Evolutionary conservation across 2,329 filamentous ascomycete genomes (phyloP).

Genomic region (Neofusicoccum kwambonambiense): DNA sequence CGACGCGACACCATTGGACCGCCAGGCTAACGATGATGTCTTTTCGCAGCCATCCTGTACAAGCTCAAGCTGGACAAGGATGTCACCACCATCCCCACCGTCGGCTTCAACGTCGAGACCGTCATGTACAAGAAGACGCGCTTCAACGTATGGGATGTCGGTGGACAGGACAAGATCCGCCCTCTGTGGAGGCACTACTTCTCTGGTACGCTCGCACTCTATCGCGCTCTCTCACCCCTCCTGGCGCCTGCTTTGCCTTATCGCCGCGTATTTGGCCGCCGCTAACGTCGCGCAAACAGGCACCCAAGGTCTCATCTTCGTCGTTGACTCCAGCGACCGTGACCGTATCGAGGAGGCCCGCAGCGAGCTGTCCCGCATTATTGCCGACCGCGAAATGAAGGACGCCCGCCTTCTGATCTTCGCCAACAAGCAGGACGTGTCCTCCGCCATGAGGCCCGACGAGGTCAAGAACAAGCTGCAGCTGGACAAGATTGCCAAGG

Average conservation of each 20-base stretch:
- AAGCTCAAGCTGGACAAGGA: constrained; percentile 99
- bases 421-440: constrained; percentile 99
- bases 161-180: constrained; percentile 99
- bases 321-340: constrained; percentile 98
- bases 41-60: constrained; percentile 76
- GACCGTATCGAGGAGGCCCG: constrained; percentile 96
- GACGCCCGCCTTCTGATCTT: constrained; percentile 96
- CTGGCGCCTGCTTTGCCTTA: neutral
- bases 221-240: neutral
- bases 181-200: constrained; percentile 99
- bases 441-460: constrained; percentile 49
- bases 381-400: constrained; percentile 98
- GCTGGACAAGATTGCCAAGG: constrained; percentile 50
- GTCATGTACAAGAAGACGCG: constrained; percentile 99
- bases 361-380: constrained; percentile 95
- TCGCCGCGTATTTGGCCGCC: neutral
- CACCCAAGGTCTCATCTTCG: constrained; percentile 99
- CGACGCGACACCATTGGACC: neutral
- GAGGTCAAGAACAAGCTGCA: constrained; percentile 50
- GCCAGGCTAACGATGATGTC: neutral
- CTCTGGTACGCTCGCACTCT: constrained; percentile 54
- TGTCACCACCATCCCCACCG: constrained; percentile 98
- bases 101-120: constrained; percentile 99
- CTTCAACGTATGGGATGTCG: constrained; percentile 99
- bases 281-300: constrained; percentile 40